These are phyloP conservation scores for Pisolithus tinctorius DNA, from an alignment of 768 basidiomycete species.

Conservation along the genomic window DNA sequence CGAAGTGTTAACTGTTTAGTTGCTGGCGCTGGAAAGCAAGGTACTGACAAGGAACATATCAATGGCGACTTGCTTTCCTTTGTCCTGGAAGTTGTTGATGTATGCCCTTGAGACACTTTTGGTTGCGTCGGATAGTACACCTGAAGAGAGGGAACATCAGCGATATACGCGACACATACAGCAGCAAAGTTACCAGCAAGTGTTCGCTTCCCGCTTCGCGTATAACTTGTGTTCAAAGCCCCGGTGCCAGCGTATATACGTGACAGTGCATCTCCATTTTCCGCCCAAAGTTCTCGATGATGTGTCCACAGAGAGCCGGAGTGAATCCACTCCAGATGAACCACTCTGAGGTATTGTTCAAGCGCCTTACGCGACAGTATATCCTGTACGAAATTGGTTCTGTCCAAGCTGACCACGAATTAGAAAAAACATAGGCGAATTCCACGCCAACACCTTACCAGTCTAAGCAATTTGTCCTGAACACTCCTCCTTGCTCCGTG, in stretches of 20 bases:
- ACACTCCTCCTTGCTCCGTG: constrained; percentile 86
- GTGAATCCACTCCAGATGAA: constrained; percentile 70
- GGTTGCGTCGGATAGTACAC: constrained; percentile 91
- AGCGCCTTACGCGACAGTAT: constrained; percentile 79
- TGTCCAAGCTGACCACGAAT: constrained; percentile 61
- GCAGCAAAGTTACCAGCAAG: constrained; percentile 54
- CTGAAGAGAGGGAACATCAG: constrained; percentile 29
- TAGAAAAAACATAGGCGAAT: not conserved
- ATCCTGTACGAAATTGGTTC: constrained; percentile 97
- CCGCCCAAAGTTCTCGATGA: constrained; percentile 95
- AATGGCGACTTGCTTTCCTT: constrained; percentile 88
- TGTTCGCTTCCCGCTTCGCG: constrained; percentile 90
- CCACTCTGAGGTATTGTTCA: constrained; percentile 75
- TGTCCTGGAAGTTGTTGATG: constrained; percentile 97
- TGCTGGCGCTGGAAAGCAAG: not conserved
- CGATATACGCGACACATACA: not conserved
- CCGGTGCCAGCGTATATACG: constrained; percentile 93
- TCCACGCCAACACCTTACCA: constrained; percentile 47
- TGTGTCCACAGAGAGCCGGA: constrained; percentile 70
- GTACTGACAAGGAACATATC: constrained; percentile 84
- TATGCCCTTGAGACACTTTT: constrained; percentile 95
- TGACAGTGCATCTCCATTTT: constrained; percentile 89
- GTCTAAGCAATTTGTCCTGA: constrained; percentile 92
- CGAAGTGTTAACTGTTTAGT: constrained; percentile 3
- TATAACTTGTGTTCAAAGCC: constrained; percentile 93